Evolutionary conservation across 2,329 filamentous ascomycete genomes (phyloP).

Genomic region (Curvularia sp.): DNA sequence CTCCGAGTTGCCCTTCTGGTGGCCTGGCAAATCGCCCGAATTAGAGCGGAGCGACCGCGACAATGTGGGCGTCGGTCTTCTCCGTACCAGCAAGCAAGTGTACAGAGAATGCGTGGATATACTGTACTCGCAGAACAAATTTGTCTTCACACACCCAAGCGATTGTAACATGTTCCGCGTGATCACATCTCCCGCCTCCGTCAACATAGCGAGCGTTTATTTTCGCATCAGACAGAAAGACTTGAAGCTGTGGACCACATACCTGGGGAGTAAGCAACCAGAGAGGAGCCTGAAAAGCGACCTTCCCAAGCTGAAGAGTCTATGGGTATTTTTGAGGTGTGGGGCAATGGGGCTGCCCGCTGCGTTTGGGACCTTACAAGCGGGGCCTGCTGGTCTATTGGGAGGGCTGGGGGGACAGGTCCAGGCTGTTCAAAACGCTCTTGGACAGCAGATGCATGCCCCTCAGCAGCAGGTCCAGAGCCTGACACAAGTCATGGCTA

Average conservation of each 20-base stretch:
- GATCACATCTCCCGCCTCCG: constrained; percentile 38
- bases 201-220: constrained; percentile 40
- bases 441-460: constrained; percentile 37
- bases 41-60: constrained; percentile 14
- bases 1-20: constrained; percentile 44
- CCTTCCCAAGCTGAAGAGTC: constrained; percentile 45
- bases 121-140: constrained; percentile 48
- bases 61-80: constrained; percentile 36
- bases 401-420: constrained; percentile 27
- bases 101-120: constrained; percentile 44
- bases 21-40: constrained; percentile 33
- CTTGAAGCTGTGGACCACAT: constrained; percentile 47
- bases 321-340: constrained; percentile 47
- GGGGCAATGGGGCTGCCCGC: constrained; percentile 23
- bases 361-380: not conserved
- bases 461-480: constrained; percentile 38
- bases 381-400: constrained; percentile 1
- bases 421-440: constrained; percentile 34
- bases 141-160: constrained; percentile 50
- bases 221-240: constrained; percentile 49
- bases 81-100: constrained; percentile 40
- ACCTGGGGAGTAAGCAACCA: constrained; percentile 41
- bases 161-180: constrained; percentile 52
- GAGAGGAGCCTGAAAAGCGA: constrained; percentile 44
- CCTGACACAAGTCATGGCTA: constrained; percentile 26